These are phyloP conservation scores for Fusarium concolor DNA, from an alignment of 2,329 filamentous ascomycete genomes.

Conservation along the genomic window DNA sequence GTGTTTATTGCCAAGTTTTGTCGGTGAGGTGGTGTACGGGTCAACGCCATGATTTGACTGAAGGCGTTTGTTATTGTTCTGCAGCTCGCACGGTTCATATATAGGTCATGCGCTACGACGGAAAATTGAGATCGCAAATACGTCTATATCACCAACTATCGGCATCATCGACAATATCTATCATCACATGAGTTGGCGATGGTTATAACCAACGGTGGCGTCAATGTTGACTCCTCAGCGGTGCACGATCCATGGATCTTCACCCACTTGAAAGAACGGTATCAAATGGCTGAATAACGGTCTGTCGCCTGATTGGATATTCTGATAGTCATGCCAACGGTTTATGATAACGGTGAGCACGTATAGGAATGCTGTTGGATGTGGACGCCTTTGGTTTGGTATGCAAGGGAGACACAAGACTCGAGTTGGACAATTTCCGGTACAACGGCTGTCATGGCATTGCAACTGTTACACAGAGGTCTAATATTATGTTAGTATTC, in stretches of 20 bases:
- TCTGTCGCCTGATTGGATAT: neutral
- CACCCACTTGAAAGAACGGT: neutral
- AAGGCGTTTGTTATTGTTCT: neutral
- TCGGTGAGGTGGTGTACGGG: neutral
- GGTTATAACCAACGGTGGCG: slow-evolving; percentile 17
- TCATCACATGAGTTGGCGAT: neutral
- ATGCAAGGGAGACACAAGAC: neutral
- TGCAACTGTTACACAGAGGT: too few relatives aligned
- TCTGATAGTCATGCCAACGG: neutral
- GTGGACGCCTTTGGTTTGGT: neutral
- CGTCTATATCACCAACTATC: neutral
- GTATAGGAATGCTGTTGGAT: neutral
- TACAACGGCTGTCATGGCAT: too few relatives aligned
- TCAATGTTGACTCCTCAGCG: neutral
- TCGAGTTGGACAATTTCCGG: too few relatives aligned
- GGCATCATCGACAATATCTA: neutral
- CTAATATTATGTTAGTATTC: too few relatives aligned
- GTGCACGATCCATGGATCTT: slow-evolving; percentile 2
- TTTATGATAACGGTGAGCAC: neutral
- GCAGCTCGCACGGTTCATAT: neutral
- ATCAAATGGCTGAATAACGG: neutral
- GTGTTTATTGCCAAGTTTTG: slow-evolving; percentile 4
- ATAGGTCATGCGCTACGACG: neutral
- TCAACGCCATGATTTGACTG: neutral
- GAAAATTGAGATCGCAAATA: neutral